These are phyloP conservation scores for Chytriomyces confervae DNA, from an alignment of 192 early-diverging fungal genomes.

Conservation along the genomic window DNA sequence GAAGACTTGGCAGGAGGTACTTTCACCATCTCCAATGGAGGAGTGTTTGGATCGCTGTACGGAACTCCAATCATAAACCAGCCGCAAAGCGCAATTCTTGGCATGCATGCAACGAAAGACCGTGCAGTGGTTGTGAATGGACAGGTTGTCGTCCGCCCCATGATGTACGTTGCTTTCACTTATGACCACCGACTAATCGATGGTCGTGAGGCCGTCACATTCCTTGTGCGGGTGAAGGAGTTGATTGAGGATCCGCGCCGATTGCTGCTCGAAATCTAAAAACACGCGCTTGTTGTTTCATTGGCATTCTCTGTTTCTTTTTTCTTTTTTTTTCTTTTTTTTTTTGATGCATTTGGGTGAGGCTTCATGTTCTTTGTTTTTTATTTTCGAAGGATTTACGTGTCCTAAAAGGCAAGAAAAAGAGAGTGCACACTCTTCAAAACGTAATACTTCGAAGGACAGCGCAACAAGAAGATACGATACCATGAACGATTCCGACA, in stretches of 20 bases:
- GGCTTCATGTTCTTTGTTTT: no score
- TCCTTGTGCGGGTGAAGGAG: conserved; percentile 97
- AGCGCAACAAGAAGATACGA: no score
- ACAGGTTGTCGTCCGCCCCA: conserved; percentile 68
- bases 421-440: no score
- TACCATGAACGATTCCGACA: no score
- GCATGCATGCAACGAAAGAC: conserved; percentile 99
- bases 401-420: no score
- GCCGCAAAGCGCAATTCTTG: conserved; percentile 95
- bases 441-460: no score
- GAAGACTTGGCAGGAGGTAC: conserved; percentile 99
- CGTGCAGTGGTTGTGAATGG: conserved; percentile 93
- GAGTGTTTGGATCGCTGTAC: conserved; percentile 95
- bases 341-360: no score
- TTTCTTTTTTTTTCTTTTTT: no score
- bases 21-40: conserved; percentile 99
- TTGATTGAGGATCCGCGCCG: conserved; percentile 93
- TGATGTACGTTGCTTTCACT: conserved; percentile 97
- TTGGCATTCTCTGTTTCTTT: no score
- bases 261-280: conserved; percentile 87
- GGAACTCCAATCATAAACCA: conserved; percentile 99
- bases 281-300: no score
- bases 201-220: conserved; percentile 97
- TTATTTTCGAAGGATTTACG: no score
- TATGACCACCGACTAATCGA: conserved; percentile 99